Conservation (phyloP, 805 yeast genomes). For the Teunomyces atbi region DNA sequence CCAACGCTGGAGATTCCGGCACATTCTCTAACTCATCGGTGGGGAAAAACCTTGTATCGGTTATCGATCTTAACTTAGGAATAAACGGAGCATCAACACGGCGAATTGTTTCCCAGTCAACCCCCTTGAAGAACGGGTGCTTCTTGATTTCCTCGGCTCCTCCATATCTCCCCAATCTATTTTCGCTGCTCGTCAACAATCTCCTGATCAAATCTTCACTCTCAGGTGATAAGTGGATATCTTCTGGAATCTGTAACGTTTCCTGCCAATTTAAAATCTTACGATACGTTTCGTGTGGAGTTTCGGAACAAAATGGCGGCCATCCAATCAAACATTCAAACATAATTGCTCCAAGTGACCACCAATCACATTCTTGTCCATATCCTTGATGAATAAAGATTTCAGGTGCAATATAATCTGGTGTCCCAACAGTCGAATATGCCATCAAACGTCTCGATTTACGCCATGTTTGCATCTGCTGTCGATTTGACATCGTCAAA, state of each 20-base stretch:
- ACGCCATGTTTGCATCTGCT: constrained; percentile 95
- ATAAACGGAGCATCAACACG: constrained; percentile 91
- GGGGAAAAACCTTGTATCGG: constrained; percentile 97
- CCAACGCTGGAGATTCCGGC: constrained; percentile 74
- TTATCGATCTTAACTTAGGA: constrained; percentile 85
- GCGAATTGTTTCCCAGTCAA: constrained; percentile 87
- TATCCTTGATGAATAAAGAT: constrained; percentile 90
- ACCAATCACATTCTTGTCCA: constrained; percentile 98
- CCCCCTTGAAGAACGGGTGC: constrained; percentile 95
- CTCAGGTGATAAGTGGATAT: constrained; percentile 83
- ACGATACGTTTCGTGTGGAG: constrained; percentile 90
- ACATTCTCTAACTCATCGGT: constrained; percentile 94
- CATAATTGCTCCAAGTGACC: constrained; percentile 97
- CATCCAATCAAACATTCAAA: constrained; percentile 94
- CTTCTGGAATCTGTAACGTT: constrained; percentile 85
- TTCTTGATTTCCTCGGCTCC: constrained; percentile 89
- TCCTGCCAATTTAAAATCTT: constrained; percentile 92
- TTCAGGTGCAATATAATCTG: constrained; percentile 95
- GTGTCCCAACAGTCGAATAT: constrained; percentile 94
- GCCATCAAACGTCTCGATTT: constrained; percentile 91
- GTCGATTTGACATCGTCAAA: constrained; percentile 90
- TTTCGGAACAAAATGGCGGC: constrained; percentile 96
- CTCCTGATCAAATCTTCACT: constrained; percentile 82
- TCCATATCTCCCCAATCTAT: constrained; percentile 81
- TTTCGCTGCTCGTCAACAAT: constrained; percentile 73